Base-by-base conservation (phyloP, 2,329 filamentous ascomycete genomes). In the Allantophomopsis cytisporea region DNA sequence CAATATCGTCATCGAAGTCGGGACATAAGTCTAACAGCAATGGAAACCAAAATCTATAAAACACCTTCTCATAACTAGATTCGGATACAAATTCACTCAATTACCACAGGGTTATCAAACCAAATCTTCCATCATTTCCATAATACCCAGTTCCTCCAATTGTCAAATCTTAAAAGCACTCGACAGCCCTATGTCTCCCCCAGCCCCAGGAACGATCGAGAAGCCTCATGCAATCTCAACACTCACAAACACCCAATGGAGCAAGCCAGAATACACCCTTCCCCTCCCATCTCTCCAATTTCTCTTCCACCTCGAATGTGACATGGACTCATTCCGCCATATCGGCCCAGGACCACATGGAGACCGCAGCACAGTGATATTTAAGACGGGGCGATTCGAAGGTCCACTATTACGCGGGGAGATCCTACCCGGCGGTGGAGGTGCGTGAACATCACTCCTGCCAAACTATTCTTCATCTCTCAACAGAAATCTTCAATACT, bases 301-400 rank as follows among this genome's bases (percentile, higher is more conserved):
- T 17, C 40, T 41, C 33, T 41, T 41, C 21, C 38, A 43, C 32
- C 31, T 40, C 4, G 38, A 44, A 37, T 43, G 38, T 31, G 35
- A 39, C 13, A 41, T 39, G 37, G 39, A 40, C 20, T 28, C 16
- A 13, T 45, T 43, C 35, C 37, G 28, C 11, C 31, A 39, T 33
- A 41, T 40, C 31, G 38, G 42, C 7, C 17, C 40, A 7, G 30
- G 38, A 11, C 32, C 33, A 5, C 38, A 43, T 16, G 39, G 44
- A 7, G 18, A 40, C 12, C 33, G 37, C 6, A 40, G 35, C 39
- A 43, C 40, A 3, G 32, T 42, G 28, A 38, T 40, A 2, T 43
- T 44, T 32, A 36, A 39, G 31, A 34, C 31, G 13, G 18, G 36
- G 8, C 16, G 37, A 4, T 39, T 39, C 16, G 37, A 42, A 28